phyloP scores from a whole-genome alignment of 805 yeast genomes.

The Hanseniaspora valbyensis region DNA sequence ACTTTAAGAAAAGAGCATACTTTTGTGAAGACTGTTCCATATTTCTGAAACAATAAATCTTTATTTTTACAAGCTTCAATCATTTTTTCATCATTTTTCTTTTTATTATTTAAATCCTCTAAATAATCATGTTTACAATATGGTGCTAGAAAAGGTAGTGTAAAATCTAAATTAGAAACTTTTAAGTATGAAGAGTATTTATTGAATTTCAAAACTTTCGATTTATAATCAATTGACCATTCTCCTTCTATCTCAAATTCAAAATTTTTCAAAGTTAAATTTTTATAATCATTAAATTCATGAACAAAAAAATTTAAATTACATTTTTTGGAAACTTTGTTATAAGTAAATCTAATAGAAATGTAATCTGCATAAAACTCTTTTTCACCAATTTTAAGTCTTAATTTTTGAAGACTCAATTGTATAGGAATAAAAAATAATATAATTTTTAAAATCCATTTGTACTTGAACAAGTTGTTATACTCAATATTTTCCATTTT shows the following conservation, averaged over 20 bases:
- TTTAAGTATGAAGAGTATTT: conserved; percentile 8
- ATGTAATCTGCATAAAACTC: conserved; percentile 14
- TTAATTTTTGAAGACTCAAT: conserved; percentile 10
- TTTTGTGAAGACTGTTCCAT: conserved; percentile 15
- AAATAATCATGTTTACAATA: not conserved
- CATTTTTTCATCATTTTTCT: not conserved
- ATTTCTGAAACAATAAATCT: not conserved
- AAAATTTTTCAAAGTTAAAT: conserved; percentile 4
- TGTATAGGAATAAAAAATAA: conserved; percentile 9
- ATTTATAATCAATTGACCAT: not conserved
- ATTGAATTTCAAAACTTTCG: not conserved
- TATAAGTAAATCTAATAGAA: conserved; percentile 1
- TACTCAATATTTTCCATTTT: not conserved
- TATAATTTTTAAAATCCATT: not conserved
- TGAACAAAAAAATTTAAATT: conserved; percentile 9
- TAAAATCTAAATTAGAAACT: conserved; percentile 1
- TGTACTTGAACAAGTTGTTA: not conserved
- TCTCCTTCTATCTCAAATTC: conserved; percentile 8
- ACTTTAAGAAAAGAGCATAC: conserved; percentile 17
- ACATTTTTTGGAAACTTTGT: not conserved
- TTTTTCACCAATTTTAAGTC: not conserved
- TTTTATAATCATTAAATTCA: conserved; percentile 10
- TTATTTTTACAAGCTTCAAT: not conserved
- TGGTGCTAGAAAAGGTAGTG: not conserved
- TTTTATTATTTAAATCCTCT: not conserved